These are phyloP conservation scores for Aspergillus hancockii DNA, from an alignment of 495 filamentous ascomycete genomes.

Conservation along the genomic window DNA sequence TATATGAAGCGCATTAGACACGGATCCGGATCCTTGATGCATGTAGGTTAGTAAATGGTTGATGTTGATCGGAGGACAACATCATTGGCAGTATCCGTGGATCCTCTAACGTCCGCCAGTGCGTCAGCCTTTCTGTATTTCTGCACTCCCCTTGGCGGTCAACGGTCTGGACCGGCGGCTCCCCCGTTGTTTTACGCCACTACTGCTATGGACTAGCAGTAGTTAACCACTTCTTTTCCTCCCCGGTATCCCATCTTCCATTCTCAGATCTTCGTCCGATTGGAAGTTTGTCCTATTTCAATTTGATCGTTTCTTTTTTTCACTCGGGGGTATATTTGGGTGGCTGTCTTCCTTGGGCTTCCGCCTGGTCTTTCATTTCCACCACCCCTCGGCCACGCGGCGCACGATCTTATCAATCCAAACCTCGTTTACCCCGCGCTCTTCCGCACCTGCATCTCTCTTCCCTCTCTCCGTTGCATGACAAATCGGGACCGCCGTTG, in stretches of 20 bases:
- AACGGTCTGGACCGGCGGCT: conserved; percentile 3
- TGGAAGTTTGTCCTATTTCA: background rate
- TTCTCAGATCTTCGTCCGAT: background rate
- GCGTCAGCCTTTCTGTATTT: conserved; percentile 5
- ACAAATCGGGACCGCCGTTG: conserved; percentile 1
- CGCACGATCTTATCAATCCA: conserved; percentile 26
- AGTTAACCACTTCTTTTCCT: background rate
- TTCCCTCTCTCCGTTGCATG: conserved; percentile 27
- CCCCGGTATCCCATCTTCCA: background rate
- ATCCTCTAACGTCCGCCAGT: background rate
- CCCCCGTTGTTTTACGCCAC: background rate
- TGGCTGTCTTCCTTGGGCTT: background rate
- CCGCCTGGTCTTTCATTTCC: background rate
- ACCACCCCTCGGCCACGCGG: conserved; percentile 11
- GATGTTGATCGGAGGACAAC: no score
- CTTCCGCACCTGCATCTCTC: conserved; percentile 25
- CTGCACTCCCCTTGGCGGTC: conserved; percentile 1
- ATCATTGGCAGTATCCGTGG: no score
- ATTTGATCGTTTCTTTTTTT: background rate
- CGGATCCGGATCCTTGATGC: background rate
- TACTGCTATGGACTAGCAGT: no score
- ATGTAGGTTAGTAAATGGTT: background rate
- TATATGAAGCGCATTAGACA: background rate
- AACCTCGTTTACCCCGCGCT: conserved; percentile 24
- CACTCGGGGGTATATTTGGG: background rate